These are phyloP conservation scores for Cyclotella sp. DNA, from an alignment of 108 stramenopile species.

Conservation along the genomic window DNA sequence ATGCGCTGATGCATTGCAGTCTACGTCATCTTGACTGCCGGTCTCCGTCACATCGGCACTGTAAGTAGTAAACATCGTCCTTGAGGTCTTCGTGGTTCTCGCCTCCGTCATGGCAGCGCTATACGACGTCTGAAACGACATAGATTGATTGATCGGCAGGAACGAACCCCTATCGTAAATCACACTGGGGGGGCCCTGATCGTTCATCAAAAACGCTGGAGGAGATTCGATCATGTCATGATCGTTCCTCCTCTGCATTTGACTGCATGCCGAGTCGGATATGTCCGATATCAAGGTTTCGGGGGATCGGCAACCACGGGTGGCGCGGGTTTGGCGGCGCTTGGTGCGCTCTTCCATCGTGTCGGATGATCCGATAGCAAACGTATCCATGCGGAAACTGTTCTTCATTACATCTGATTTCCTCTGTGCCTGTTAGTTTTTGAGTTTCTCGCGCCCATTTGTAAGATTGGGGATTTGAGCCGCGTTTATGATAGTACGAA, in stretches of 20 bases:
- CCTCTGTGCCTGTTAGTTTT: no score
- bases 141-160: background rate
- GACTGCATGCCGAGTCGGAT: constrained; percentile 1
- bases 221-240: constrained; percentile 1
- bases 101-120: constrained; percentile 4
- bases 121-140: background rate
- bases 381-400: no score
- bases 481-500: no score
- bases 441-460: no score
- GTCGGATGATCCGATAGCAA: no score
- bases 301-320: background rate
- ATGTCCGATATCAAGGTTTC: background rate
- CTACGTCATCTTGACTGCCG: background rate
- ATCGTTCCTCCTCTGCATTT: background rate
- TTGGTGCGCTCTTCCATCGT: no score
- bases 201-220: constrained; percentile 4
- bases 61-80: background rate
- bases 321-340: no score
- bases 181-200: background rate
- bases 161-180: background rate
- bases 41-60: background rate
- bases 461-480: no score
- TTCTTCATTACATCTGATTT: no score
- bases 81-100: background rate
- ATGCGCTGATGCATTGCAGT: background rate